Base-by-base conservation (phyloP, 1,284 basidiomycete species). In the Inonotus hispidus region DNA sequence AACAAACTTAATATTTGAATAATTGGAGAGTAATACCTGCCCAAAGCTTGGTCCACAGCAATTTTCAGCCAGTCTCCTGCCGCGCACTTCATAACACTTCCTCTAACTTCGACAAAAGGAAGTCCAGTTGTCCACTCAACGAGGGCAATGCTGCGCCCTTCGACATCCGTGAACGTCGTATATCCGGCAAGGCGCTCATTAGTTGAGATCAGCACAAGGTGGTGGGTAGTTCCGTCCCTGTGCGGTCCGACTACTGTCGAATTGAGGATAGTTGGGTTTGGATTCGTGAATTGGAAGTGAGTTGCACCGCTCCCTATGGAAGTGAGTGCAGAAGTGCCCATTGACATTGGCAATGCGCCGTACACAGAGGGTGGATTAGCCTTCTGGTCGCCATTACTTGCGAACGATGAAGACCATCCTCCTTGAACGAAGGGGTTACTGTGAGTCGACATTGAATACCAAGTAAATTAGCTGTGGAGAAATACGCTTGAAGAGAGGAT, bases 11-110 rank as follows among this genome's bases (percentile, higher is more conserved):
- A 58, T 56, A 58, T 56, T 21, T 37, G 16, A 19, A 7, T 56
- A 16, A 56, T 38, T 25, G 71, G 79, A 1, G 8, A 32, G 8
- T 32, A 8, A 62, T 56, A 85, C 86, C 77, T 78, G 67, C 75
- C 63, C 16, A 64, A 58, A 13, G 19, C 45, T 5, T 37, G 75
- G 65, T 84, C 81, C 0, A 76, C 64, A 0, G 81, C 76, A 11
- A 86, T 70, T 14, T 70, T 73, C 10, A 88, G 74, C 86, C 86
- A 88, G 25, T 76, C 76, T n/a, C 72, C 73, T 25, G 79, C 73
- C 21, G 71, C 67, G 66, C 81, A 80, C 64, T 80, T 82, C 2
- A 73, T 65, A n/a, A 82, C 67, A 14, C 78, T 66, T 8, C 77
- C 77, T 11, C 79, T 80, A 50, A 84, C 76, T 67, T 88, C 84